Percentiles rank a stretch among this genome's conserved stretches.
Conservation (phyloP, 768 basidiomycete genomes). For the Termitomyces sp. region DNA sequence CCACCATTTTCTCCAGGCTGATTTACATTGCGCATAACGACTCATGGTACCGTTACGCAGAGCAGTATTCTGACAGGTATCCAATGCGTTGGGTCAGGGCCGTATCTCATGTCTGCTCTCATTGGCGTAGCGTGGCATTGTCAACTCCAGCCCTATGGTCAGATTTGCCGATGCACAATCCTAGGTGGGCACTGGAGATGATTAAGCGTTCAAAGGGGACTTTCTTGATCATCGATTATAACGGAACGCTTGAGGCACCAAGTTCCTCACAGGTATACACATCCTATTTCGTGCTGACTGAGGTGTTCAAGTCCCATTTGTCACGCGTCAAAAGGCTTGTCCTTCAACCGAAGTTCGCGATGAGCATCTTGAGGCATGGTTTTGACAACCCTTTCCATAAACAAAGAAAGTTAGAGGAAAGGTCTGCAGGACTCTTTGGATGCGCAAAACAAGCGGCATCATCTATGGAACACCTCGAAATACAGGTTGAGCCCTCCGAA, state of each 20-base stretch:
- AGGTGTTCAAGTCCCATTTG: background rate
- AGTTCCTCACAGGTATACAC: background rate
- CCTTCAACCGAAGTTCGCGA: background rate
- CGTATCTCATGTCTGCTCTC: slow-evolving; percentile 2
- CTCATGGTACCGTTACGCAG: background rate
- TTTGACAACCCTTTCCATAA: background rate
- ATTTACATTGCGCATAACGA: background rate
- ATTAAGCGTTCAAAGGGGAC: background rate
- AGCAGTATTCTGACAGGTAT: background rate
- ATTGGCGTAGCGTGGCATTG: slow-evolving; percentile 4
- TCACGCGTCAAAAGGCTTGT: background rate
- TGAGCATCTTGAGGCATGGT: background rate
- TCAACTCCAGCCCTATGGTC: background rate
- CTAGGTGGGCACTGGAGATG: slow-evolving; percentile 2
- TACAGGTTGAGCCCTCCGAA: background rate
- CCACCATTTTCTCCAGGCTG: background rate
- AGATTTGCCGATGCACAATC: background rate
- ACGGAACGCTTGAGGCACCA: background rate
- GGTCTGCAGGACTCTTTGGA: background rate
- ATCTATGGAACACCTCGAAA: background rate
- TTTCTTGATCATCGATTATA: background rate
- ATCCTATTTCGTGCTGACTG: background rate
- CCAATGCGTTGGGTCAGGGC: background rate
- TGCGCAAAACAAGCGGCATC: background rate
- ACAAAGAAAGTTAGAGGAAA: background rate